Base-by-base conservation (phyloP, 2,329 filamentous ascomycete genomes). In the Trichoderma endophyticum region DNA sequence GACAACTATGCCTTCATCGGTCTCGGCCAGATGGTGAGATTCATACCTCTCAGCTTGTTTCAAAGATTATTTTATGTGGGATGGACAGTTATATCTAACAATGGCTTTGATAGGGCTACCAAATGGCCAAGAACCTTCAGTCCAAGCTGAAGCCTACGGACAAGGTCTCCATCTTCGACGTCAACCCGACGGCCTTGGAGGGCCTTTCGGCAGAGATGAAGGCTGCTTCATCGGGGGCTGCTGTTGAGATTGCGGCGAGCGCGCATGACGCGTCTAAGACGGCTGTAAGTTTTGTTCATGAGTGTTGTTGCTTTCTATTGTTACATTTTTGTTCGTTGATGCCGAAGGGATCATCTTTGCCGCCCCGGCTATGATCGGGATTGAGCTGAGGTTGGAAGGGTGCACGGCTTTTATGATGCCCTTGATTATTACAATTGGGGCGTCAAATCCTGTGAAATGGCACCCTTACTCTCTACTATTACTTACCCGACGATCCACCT, bases 291-390 rank as follows among this genome's bases (percentile, higher is more conserved):
- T 43, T 32, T 51, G 3, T 32, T 15, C 3, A n/a, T 54, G 26
- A 18, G 8, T 36, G 21, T 24, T 34, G 6, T 4, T n/a, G 43
- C 1, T 28, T 3, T 61, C 54, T 5, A 4, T 26, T 34, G 14
- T n/a, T 26, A 36, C 6, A 15, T 62, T 21, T 24, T 14, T 7
- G 24, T 34, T n/a, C 36, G 4, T 34, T 56, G 67, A 63, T 70
- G 24, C 21, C 14, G 43, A 36, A 9, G 69, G 72, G 68, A 76
- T 80, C 74, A 78, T 61, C 68, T 56, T 66, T 71, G 79, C 81
- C 79, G 81, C 81, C 80, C 79, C 79, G 84, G 86, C 82, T 84
- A 90, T 92, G 90, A 92, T 91, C 89, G 91, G 92, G 92, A 89
- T 92, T 90, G 89, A 89, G 87, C 82, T 83, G 84, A 6, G 43